A percentile compares a stretch with the other conserved stretches of the same genome.
Conservation (phyloP, 2,329 filamentous ascomycete genomes). For the Aspergillus fructus region DNA sequence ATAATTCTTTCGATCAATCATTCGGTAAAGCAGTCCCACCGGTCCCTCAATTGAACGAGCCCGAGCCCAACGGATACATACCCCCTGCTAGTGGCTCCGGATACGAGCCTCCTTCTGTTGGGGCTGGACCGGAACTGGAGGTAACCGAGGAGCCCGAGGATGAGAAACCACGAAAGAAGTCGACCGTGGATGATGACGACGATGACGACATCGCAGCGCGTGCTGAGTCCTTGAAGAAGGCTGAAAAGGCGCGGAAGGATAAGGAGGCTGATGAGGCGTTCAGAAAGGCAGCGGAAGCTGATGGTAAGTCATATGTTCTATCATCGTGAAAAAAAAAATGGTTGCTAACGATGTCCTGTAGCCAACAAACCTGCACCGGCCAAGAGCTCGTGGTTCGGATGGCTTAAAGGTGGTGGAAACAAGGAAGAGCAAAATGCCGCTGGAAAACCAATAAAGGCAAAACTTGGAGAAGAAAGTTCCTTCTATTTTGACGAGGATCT, state of each 20-base stretch:
- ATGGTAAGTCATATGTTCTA: slow-evolving; percentile 46
- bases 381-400: slow-evolving; percentile 69
- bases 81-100: slow-evolving; percentile 27
- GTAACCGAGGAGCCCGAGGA: slow-evolving; percentile 55
- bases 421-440: slow-evolving; percentile 51
- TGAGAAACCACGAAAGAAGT: slow-evolving; percentile 69
- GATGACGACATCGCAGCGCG: slow-evolving; percentile 61
- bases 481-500: slow-evolving; percentile 96
- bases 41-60: slow-evolving; percentile 22
- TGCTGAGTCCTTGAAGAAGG: slow-evolving; percentile 54
- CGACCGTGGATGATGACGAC: slow-evolving; percentile 79
- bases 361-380: slow-evolving; percentile 35
- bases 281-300: slow-evolving; percentile 73
- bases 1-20: slow-evolving; percentile 23
- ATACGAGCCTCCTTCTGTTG: slow-evolving; percentile 42
- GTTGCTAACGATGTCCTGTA: slow-evolving; percentile 50
- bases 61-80: slow-evolving; percentile 33
- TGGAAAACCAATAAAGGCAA: slow-evolving; percentile 73
- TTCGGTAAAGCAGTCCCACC: slow-evolving; percentile 19
- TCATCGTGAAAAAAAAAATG: background rate
- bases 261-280: slow-evolving; percentile 82
- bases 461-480: slow-evolving; percentile 87
- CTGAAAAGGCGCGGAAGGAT: slow-evolving; percentile 68
- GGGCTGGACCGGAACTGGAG: slow-evolving; percentile 34
- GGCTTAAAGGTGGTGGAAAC: slow-evolving; percentile 70